Evolutionary conservation across 73 alveolate species (phyloP).

Genomic region (Strombidium stylifer): DNA sequence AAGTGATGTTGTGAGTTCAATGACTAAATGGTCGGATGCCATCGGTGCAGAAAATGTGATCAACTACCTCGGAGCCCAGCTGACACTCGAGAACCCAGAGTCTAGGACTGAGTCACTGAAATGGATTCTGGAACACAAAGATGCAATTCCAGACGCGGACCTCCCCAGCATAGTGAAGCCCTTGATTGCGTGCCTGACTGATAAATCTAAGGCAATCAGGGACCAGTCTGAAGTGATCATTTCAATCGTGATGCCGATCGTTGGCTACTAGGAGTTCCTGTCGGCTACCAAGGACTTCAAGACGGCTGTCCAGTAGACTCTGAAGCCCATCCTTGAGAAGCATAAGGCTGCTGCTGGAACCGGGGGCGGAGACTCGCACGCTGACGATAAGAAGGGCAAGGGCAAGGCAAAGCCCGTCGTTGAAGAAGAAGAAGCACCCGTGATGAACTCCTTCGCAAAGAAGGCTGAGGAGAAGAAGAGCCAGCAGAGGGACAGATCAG

Average conservation of each 20-base stretch:
- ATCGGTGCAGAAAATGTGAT: slow-evolving; percentile 77
- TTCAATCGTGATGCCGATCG: slow-evolving; percentile 53
- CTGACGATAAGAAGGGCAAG: slow-evolving; percentile 22
- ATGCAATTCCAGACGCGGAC: slow-evolving; percentile 54
- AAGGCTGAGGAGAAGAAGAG: slow-evolving; percentile 9
- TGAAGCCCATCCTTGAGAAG: slow-evolving; percentile 73
- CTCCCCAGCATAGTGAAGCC: slow-evolving; percentile 53
- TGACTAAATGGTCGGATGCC: slow-evolving; percentile 71
- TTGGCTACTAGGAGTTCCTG: slow-evolving; percentile 39
- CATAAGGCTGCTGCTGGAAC: slow-evolving; percentile 42
- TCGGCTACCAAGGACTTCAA: slow-evolving; percentile 58
- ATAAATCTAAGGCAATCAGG: slow-evolving; percentile 78
- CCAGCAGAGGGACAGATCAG: slow-evolving; percentile 17
- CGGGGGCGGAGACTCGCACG: slow-evolving; percentile 13
- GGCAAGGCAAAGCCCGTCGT: background rate
- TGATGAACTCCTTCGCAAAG: background rate
- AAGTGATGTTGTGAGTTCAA: slow-evolving; percentile 70
- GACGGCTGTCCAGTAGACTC: slow-evolving; percentile 80
- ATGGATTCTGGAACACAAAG: slow-evolving; percentile 75
- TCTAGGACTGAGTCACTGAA: slow-evolving; percentile 70
- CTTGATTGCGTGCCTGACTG: slow-evolving; percentile 68
- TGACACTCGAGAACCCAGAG: slow-evolving; percentile 79
- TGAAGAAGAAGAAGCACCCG: background rate
- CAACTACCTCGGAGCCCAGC: slow-evolving; percentile 41
- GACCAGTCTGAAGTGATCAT: slow-evolving; percentile 69